These are phyloP conservation scores for Mediolabrus comicus DNA, from an alignment of 108 stramenopile species.

Conservation along the genomic window DNA sequence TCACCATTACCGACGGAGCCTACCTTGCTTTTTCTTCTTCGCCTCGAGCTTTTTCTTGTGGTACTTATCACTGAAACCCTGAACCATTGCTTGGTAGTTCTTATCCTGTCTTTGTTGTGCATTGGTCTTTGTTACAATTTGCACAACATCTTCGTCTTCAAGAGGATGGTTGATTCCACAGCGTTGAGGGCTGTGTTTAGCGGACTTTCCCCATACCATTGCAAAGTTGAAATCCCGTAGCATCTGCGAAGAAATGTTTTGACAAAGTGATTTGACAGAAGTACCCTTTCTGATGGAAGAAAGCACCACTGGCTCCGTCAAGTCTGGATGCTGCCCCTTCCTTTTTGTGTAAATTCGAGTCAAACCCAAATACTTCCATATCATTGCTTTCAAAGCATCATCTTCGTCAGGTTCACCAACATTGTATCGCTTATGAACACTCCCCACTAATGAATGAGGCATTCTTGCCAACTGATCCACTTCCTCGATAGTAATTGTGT, in stretches of 20 bases:
- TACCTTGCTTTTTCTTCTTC: constrained; percentile 68
- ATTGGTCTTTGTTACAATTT: constrained; percentile 95
- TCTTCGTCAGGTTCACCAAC: constrained; percentile 74
- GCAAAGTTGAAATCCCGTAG: constrained; percentile 96
- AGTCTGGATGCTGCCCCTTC: constrained; percentile 92
- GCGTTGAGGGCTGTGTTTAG: constrained; percentile 96
- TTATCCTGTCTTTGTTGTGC: constrained; percentile 94
- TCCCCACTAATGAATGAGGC: constrained; percentile 94
- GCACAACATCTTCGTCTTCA: constrained; percentile 98
- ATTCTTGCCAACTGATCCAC: constrained; percentile 94
- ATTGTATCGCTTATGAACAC: constrained; percentile 85
- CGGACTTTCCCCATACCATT: constrained; percentile 96
- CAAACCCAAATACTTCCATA: constrained; percentile 98
- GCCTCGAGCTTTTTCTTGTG: constrained; percentile 79
- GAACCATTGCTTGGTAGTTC: constrained; percentile 76
- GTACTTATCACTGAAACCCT: constrained; percentile 77
- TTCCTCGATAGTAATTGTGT: constrained; percentile 96
- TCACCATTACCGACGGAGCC: constrained; percentile 51
- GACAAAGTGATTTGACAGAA: constrained; percentile 69
- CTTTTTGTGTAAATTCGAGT: constrained; percentile 97
- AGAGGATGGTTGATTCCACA: constrained; percentile 92
- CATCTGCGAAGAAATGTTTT: constrained; percentile 83
- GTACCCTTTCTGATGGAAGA: constrained; percentile 90
- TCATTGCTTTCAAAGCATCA: constrained; percentile 71
- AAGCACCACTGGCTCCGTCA: constrained; percentile 96